Conservation (phyloP, 179 eudicot species). For the Silene vulgaris region DNA sequence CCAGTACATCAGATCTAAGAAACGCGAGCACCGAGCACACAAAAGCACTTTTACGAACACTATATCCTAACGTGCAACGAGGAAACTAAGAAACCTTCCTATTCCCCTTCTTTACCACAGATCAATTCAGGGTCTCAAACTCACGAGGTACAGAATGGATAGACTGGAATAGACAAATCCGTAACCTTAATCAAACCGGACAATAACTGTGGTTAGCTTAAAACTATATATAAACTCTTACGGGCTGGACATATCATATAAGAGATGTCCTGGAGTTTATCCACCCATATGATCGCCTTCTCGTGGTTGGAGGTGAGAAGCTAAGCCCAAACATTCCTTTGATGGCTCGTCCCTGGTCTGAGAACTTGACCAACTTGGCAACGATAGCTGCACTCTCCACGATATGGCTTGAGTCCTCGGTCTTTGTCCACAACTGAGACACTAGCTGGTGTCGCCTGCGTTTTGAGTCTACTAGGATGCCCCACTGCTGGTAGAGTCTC, state of each 20-base stretch:
- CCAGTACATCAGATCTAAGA: no score
- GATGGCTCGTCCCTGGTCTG: constrained; percentile 42
- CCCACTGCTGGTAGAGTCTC: constrained; percentile 57
- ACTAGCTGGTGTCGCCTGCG: constrained; percentile 58
- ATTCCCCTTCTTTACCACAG: no score
- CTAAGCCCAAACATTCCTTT: constrained; percentile 80
- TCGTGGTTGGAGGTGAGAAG: constrained; percentile 47
- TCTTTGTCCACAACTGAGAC: constrained; percentile 49
- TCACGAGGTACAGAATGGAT: constrained; percentile 15
- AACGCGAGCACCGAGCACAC: no score
- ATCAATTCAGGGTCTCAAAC: no score
- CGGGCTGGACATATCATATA: constrained; percentile 22
- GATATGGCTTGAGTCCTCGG: constrained; percentile 54
- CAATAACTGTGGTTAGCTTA: constrained; percentile 20
- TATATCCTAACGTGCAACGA: no score
- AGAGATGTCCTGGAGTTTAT: constrained; percentile 39
- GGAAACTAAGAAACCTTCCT: no score
- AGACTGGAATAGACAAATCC: background rate
- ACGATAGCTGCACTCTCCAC: constrained; percentile 60
- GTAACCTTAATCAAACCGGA: background rate
- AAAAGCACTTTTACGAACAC: no score
- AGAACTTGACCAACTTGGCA: constrained; percentile 59
- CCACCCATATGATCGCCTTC: constrained; percentile 45
- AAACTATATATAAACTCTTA: constrained; percentile 6
- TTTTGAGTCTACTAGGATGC: constrained; percentile 50